Evolutionary conservation across 1,284 basidiomycete genomes (phyloP), one percentile per base, ranked within the genome.

Genomic region (Xerocomus minutiporus): DNA sequence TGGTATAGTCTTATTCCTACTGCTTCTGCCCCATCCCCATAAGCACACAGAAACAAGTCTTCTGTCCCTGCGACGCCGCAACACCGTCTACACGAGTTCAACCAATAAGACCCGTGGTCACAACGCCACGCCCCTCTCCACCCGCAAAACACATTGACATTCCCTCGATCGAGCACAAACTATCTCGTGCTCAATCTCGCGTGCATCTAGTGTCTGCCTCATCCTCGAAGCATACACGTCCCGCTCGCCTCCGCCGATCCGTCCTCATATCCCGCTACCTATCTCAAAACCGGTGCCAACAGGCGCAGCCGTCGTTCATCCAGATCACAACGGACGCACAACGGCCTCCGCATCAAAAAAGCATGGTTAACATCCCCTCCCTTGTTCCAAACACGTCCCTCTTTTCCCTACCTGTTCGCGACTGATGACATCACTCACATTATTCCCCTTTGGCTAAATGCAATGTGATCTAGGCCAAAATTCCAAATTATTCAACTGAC

Each of bases 61-160:
- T 20, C 20, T 20, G 20, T 40, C 1, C 36, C 57, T 61, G 20
- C 20, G 47, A 62, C 60, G 60, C 60, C 62, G 62, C 60, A 64
- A 61, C 41, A 40, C 61, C 47, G 49, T 53, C 49, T 26, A 53
- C 60, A 61, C 59, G 60, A 54, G 58, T 54, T 9, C 20, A 9
- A 31, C 25, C 39, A 44, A 53, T 47, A 53, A 52, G 52, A 46
- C 50, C 53, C 56, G 42, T 58, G 47, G 29, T 29, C 20, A 20
- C 20, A 20, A 20, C 20, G 20, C 20, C 62, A 64, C 51, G 60
- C 52, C 53, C 34, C 32, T 11, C 4, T 43, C 57, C 62, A 26
- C 46, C 59, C 43, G 4, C 48, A 63, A 46, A 53, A 53, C 61
- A 49, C 60, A 55, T 60, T 62, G 52, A 46, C 48, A 4, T 46